These are phyloP conservation scores for Ascochyta rabiei DNA, from an alignment of 2,329 filamentous ascomycete genomes.

Conservation along the genomic window DNA sequence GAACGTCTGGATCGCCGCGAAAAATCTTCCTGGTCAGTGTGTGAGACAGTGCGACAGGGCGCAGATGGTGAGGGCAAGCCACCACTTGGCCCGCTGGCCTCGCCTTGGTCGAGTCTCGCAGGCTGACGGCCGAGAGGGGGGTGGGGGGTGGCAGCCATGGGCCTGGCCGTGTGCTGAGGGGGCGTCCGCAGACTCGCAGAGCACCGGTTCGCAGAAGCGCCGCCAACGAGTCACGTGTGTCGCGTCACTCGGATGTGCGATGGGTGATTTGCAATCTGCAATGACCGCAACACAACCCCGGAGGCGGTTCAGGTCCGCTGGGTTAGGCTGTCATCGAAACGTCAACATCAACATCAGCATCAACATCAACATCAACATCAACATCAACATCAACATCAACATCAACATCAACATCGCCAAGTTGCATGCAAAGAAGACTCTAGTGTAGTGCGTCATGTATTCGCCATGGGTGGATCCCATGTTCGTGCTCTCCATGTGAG, in stretches of 20 bases:
- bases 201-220: neutral
- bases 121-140: constrained; percentile 3
- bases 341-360: no score
- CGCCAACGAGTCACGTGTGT: constrained; percentile 9
- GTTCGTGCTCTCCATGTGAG: constrained; percentile 28
- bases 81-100: constrained; percentile 14
- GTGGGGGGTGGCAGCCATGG: constrained; percentile 2
- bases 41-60: constrained; percentile 9
- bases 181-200: neutral
- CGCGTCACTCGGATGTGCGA: constrained; percentile 2
- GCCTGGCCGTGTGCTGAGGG: constrained; percentile 10
- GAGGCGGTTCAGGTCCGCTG: constrained; percentile 16
- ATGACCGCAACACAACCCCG: neutral
- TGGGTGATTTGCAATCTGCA: no score
- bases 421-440: neutral
- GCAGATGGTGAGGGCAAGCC: constrained; percentile 16
- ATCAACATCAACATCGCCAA: no score
- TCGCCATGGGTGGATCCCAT: constrained; percentile 27
- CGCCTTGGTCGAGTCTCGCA: constrained; percentile 5
- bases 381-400: no score
- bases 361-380: no score
- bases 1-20: constrained; percentile 27
- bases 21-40: constrained; percentile 32
- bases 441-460: constrained; percentile 13
- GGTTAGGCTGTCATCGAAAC: constrained; percentile 20